Percentiles rank a stretch among this genome's conserved stretches.
phyloP scores from a whole-genome alignment of 2,329 filamentous ascomycete genomes.

The Simplicillium sp. region DNA sequence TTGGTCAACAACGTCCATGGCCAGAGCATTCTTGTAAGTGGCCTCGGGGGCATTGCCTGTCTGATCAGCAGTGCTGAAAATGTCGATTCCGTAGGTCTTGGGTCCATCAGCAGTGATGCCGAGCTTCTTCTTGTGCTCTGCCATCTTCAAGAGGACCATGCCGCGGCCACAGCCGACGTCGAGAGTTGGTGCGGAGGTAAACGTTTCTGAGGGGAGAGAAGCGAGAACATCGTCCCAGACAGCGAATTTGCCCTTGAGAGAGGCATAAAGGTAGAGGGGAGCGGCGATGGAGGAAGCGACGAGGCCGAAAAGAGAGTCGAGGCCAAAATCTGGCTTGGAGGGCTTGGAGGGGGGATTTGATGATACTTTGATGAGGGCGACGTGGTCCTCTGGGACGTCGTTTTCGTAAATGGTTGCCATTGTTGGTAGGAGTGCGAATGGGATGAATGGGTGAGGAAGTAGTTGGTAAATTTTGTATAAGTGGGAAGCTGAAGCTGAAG shows the following conservation, averaged over 20 bases:
- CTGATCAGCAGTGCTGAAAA: conserved; percentile 9
- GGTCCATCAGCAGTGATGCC: not conserved
- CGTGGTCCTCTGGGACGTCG: conserved; percentile 6
- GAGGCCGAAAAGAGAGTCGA: conserved; percentile 8
- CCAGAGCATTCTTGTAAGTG: conserved; percentile 8
- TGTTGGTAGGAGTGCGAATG: too few species aligned
- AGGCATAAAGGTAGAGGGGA: conserved; percentile 10
- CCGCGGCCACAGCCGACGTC: conserved; percentile 12
- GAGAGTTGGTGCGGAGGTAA: conserved; percentile 5
- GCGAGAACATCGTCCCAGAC: conserved; percentile 8
- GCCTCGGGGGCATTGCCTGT: conserved; percentile 8
- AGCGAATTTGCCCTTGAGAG: conserved; percentile 9
- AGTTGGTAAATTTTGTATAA: too few species aligned
- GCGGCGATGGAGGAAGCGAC: conserved; percentile 5
- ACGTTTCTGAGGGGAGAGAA: conserved; percentile 1
- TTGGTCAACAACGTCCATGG: conserved; percentile 3
- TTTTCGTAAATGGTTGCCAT: conserved; percentile 3
- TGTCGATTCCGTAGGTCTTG: conserved; percentile 10
- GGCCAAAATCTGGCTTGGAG: conserved; percentile 6
- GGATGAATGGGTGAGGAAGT: too few species aligned
- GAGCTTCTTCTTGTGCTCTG: conserved; percentile 6
- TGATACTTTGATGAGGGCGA: conserved; percentile 3
- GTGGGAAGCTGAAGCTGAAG: too few species aligned
- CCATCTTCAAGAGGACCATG: conserved; percentile 10
- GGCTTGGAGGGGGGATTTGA: not conserved